phyloP scores from a whole-genome alignment of 129 eudicot genomes.

The Deinandra increscens region DNA sequence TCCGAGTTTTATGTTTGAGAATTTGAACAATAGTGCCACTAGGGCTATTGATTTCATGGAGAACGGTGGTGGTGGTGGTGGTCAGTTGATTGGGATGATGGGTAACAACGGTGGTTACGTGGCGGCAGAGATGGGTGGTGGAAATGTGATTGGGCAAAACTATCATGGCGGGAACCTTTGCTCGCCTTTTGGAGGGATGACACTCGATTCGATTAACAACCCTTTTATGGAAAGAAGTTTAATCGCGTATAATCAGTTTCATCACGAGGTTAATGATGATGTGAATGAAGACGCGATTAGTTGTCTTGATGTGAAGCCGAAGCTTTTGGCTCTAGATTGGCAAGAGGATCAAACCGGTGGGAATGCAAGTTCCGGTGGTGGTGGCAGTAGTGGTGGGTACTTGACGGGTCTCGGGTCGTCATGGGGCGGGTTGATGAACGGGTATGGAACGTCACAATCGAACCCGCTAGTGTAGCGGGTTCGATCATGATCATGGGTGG shows the following conservation, averaged over 20 bases:
- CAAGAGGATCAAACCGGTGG: conserved; percentile 65
- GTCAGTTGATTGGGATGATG: conserved; percentile 37
- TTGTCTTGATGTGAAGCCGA: conserved; percentile 68
- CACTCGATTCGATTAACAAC: conserved; percentile 35
- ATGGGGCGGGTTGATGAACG: conserved; percentile 76
- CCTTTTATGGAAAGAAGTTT: conserved; percentile 50
- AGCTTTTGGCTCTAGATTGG: conserved; percentile 80
- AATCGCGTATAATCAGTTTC: conserved; percentile 45
- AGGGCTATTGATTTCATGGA: conserved; percentile 65
- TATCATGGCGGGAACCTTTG: conserved; percentile 27
- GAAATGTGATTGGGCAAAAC: conserved; percentile 29
- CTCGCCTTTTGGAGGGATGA: conserved; percentile 61
- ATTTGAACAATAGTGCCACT: conserved; percentile 18
- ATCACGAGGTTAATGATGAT: no score
- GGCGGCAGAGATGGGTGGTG: conserved; percentile 30
- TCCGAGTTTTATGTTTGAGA: conserved; percentile 38
- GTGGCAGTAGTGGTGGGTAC: conserved; percentile 39
- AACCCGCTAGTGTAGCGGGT: conserved; percentile 55
- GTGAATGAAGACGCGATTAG: conserved; percentile 30
- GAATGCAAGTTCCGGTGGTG: conserved; percentile 13
- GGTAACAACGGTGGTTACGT: conserved; percentile 27
- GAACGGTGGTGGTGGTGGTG: conserved; percentile 34
- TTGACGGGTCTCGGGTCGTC: conserved; percentile 61
- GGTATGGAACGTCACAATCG: conserved; percentile 66
- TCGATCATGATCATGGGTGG: conserved; percentile 7